Base-by-base conservation (phyloP, 768 basidiomycete species). In the Macrolepiota dolichaula region DNA sequence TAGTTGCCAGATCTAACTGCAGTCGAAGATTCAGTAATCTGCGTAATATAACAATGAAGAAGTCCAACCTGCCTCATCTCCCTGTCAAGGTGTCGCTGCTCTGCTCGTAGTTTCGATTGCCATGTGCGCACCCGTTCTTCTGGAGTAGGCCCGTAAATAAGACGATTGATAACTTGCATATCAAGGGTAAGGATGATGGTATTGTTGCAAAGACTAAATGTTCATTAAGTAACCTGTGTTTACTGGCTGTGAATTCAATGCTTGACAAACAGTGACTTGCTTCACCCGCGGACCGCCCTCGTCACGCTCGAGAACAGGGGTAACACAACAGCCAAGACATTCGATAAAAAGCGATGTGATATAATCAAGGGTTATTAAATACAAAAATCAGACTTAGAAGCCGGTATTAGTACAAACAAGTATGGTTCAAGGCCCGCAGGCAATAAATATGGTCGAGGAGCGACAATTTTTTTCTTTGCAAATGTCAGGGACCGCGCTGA, bases 91-190 rank as follows among this genome's bases (percentile, higher is more conserved):
- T 83, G 81, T 25, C 97, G 84, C 69, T 86, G 81, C 73, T 98
- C 93, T 59, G 82, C 74, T 56, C 92, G 88, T 57, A 99, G 78
- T 74, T 92, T 94, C 19, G 80, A 68, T 73, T 98, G 95, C 97
- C 97, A 99, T 75, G 84, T 82, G 54, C 90, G 85, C 12, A 98
- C 89, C 69, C 85, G 87, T 77, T 99, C 97, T 74, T 98, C 95
- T 24, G 96, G 90, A 0, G 96, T 94, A 17, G 95, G 96, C 2
- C 97, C 97, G 77, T 98, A 98, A 49, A 99, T 75, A 72, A 96
- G 95, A 44, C 94, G 87, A 72, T 94, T 96, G 70, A 98, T 89
- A 36, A 88, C 75, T 73, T 94, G 91, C 91, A 94, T 93, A 64
- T 69, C 55, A 52, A 32, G 57, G 6, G 47, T 58, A 47, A 52